Conservation (phyloP, 1,139 yeast genomes). For the Kodamaea derodonti region DNA sequence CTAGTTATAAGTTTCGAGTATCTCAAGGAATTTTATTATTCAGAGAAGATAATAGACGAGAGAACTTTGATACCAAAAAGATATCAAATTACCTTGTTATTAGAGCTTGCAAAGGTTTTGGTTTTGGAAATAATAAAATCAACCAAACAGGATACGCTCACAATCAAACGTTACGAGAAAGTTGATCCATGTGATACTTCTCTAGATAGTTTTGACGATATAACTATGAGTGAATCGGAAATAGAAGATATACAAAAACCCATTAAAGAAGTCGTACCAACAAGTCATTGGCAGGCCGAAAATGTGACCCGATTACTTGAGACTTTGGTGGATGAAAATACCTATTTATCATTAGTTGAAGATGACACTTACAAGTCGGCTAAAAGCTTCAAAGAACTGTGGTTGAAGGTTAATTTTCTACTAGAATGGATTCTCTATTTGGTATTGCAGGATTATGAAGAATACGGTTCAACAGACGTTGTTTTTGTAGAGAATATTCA, state of each 20-base stretch:
- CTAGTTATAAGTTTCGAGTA: conserved; percentile 8
- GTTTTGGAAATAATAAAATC: conserved; percentile 12
- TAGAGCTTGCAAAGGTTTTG: conserved; percentile 11
- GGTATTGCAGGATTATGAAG: conserved; percentile 8
- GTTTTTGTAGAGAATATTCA: neutral
- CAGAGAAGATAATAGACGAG: conserved; percentile 1
- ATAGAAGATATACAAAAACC: neutral
- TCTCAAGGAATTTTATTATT: conserved; percentile 11
- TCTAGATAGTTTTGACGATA: neutral
- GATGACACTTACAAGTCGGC: conserved; percentile 18
- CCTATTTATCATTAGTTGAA: conserved; percentile 17
- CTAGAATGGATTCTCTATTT: conserved; percentile 19
- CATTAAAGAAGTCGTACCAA: conserved; percentile 1
- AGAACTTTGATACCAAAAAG: conserved; percentile 5
- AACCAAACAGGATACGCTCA: conserved; percentile 9
- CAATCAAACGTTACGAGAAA: conserved; percentile 4
- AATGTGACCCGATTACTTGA: conserved; percentile 7
- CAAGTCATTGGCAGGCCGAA: conserved; percentile 8
- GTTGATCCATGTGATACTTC: neutral
- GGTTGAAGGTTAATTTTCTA: conserved; percentile 22
- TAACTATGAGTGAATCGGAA: neutral
- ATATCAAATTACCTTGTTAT: conserved; percentile 11
- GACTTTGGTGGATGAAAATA: conserved; percentile 12
- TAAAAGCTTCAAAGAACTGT: conserved; percentile 18
- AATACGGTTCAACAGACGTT: neutral